Conservation (phyloP, 2,329 filamentous ascomycete genomes). For the Didymella pinodella region DNA sequence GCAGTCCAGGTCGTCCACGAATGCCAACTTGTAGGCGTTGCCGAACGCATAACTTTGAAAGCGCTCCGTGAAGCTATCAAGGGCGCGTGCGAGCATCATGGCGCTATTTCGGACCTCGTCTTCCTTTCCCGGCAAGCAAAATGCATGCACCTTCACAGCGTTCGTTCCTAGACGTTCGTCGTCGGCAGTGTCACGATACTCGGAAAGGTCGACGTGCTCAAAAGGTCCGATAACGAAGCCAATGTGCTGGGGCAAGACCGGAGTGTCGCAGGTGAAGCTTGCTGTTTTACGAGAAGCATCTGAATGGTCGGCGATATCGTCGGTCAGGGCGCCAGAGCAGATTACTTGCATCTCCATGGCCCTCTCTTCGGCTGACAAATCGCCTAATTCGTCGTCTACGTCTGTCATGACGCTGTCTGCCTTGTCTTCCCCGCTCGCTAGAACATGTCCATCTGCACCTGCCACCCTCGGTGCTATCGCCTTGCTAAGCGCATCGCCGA, state of each 20-base stretch:
- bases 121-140: conserved; percentile 83
- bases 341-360: conserved; percentile 87
- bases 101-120: conserved; percentile 89
- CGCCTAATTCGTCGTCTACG: conserved; percentile 50
- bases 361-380: conserved; percentile 78
- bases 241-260: conserved; percentile 84
- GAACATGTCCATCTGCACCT: conserved; percentile 23
- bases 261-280: conserved; percentile 74
- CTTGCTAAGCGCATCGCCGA: conserved; percentile 74
- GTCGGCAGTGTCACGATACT: conserved; percentile 88
- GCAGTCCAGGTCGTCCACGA: conserved; percentile 84
- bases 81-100: conserved; percentile 78
- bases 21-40: conserved; percentile 89
- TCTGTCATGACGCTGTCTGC: conserved; percentile 46
- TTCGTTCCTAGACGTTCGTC: conserved; percentile 90
- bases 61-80: conserved; percentile 89
- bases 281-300: conserved; percentile 87
- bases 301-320: conserved; percentile 78
- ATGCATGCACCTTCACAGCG: conserved; percentile 87
- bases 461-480: conserved; percentile 35
- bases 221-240: conserved; percentile 96
- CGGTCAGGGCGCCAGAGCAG: conserved; percentile 86
- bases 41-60: conserved; percentile 89
- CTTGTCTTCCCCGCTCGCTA: conserved; percentile 36
- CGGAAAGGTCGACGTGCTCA: conserved; percentile 87